phyloP scores from a whole-genome alignment of 371 early-diverging fungal species.

The Choanephora cucurbitarum region DNA sequence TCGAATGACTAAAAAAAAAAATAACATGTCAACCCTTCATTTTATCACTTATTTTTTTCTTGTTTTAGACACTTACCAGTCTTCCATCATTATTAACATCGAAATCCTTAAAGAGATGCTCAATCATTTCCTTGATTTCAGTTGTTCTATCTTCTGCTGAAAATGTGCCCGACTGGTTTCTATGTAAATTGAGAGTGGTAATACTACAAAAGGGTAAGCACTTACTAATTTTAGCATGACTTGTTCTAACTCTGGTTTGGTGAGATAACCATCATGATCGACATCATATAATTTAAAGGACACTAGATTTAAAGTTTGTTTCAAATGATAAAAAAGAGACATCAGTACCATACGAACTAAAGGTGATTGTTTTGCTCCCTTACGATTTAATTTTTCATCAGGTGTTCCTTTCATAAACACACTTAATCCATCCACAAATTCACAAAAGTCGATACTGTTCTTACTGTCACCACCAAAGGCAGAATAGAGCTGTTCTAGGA shows the following conservation, averaged over 20 bases:
- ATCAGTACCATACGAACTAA: neutral
- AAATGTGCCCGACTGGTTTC: slow-evolving; percentile 54
- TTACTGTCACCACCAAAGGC: slow-evolving; percentile 72
- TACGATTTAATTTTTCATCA: slow-evolving; percentile 80
- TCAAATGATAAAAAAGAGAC: neutral
- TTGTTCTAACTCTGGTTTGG: slow-evolving; percentile 71
- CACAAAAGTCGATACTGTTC: slow-evolving; percentile 42
- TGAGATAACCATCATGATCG: slow-evolving; percentile 76
- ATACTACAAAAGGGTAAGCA: no score
- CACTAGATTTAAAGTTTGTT: no score
- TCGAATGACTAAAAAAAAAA: slow-evolving; percentile 76
- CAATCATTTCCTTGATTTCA: slow-evolving; percentile 64
- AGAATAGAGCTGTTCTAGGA: slow-evolving; percentile 77
- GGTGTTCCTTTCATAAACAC: slow-evolving; percentile 81
- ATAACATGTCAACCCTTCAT: no score
- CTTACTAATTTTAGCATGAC: slow-evolving; percentile 77
- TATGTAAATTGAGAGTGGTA: no score
- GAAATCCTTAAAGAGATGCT: slow-evolving; percentile 73
- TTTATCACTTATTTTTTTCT: no score
- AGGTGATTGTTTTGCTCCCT: no score
- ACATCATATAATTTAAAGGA: slow-evolving; percentile 84
- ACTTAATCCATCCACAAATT: slow-evolving; percentile 78
- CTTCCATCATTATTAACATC: slow-evolving; percentile 47
- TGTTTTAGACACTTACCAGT: neutral
- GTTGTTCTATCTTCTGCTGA: slow-evolving; percentile 73